Evolutionary conservation across 495 filamentous ascomycete genomes (phyloP), one percentile per base, ranked within the genome.

Genomic region (Penicillium silybi): DNA sequence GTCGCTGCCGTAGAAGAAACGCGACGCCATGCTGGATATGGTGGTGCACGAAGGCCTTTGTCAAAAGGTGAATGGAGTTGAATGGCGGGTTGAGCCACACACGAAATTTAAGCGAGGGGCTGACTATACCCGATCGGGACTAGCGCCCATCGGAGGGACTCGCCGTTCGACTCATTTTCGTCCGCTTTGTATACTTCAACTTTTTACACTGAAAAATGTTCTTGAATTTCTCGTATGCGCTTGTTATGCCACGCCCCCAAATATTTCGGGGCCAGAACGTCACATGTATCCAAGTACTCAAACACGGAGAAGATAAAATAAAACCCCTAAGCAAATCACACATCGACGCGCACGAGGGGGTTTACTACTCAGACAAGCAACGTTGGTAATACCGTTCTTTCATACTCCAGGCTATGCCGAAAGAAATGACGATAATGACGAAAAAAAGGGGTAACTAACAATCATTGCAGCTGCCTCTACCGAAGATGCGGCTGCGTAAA

Each of bases 1-100:
- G 74, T 90, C 92, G 79, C 90, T 92, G 75, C 90, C 88, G 73
- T 90, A 87, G 83, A 97, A 97, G 78, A 98, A 98, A 69, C 92
- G 88, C 82, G 93, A 97, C 73, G 71, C 71, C 59, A 44, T 75
- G 62, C 69, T 61, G 63, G 65, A 40, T 32, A 32, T 59, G 39
- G 52, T 54, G 63, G 51, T 62, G 50, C 53, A 55, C 54, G 43
- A 56, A 46, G 53, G 53, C 58, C 62, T 56, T 59, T 67, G 58
- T 57, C 48, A 55, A 63, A 70, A 65, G 56, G 56, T 57, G 51
- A 53, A 62, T 66, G 67, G 67, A 65, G 64, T 59, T 69, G 60
- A 55, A 51, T 55, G 56, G 58, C 63, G 68, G 64, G 56, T 52
- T 65, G 70, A 73, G 68, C 65, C 73, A 73, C 70, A 73, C 71